Evolutionary conservation across 129 eudicot species (phyloP), one percentile per base, ranked within the genome.

Genomic region (Ambrosia artemisiifolia): DNA sequence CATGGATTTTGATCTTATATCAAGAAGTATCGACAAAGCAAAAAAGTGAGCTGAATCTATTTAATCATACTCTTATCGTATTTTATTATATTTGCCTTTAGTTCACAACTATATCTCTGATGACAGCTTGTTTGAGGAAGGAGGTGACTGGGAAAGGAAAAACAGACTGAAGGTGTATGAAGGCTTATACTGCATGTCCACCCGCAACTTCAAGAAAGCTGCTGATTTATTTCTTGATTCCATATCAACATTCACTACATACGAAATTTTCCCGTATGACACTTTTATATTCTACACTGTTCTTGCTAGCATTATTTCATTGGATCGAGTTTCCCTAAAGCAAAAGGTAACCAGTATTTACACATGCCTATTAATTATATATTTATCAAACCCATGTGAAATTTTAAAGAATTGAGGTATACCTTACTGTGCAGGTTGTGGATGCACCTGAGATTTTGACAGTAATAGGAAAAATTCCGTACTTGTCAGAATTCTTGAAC

Each of bases 131-230:
- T 94, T 94, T 78, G 97, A 94, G 60, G 97, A 94, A 83, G 98
- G 98, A 36, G 98, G 97, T 80, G 97, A 94, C 60, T 94, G 98
- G 98, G 98, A 94, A 70, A 94, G 96, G 69, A 94, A 94, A 82
- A 94, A 94, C 71, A 85, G 98, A 19, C 68, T 94, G 81, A 94
- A 94, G 84, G 96, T 94, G 67, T 94, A 94, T 66, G 98, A 94
- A 80, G 98, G 98, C 50, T 83, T 94, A 82, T 90, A 78, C 60
- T 94, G 96, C 88, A 90, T 94, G 98, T 82, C 98, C 7, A 88
- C 97, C 20, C 93, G 97, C 66, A 81, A 94, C 85, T 94, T 94
- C 70, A 90, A 90, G 80, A 90, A 87, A 74, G 97, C 97, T 9
- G 82, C 97, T 8, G 77, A 75, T 76, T 84, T 91, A 42, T 88